Evolutionary conservation across 805 yeast species (phyloP).

Genomic region (Candida nanaspora): DNA sequence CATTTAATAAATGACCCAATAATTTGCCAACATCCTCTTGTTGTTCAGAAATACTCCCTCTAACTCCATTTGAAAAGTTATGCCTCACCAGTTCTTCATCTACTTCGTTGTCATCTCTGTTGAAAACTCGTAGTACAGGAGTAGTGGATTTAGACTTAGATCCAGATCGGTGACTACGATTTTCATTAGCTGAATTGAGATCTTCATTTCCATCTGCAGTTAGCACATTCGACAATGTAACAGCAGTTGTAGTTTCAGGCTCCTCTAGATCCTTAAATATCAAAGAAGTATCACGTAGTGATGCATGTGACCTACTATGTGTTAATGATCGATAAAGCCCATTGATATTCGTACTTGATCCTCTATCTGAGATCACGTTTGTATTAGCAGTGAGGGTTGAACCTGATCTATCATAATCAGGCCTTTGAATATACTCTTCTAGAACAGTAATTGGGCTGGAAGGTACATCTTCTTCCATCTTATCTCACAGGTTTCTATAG

Average conservation of each 20-base stretch:
- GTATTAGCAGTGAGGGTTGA: background rate
- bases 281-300: constrained; percentile 13
- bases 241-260: constrained; percentile 27
- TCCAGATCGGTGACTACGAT: constrained; percentile 1
- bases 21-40: constrained; percentile 4
- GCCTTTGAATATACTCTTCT: constrained; percentile 16
- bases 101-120: constrained; percentile 15
- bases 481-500: too few species aligned
- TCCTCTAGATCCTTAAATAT: constrained; percentile 10
- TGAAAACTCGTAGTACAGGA: constrained; percentile 23
- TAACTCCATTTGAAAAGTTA: background rate
- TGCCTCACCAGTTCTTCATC: constrained; percentile 10
- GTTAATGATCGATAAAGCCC: constrained; percentile 1
- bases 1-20: constrained; percentile 5
- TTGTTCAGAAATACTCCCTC: constrained; percentile 2
- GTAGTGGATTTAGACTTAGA: constrained; percentile 11
- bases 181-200: background rate
- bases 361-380: background rate
- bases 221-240: constrained; percentile 15
- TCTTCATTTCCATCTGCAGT: background rate
- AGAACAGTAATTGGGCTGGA: constrained; percentile 15
- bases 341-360: background rate
- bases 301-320: constrained; percentile 13
- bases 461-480: constrained; percentile 3
- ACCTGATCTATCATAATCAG: constrained; percentile 2